phyloP scores from a whole-genome alignment of 352 stramenopile genomes.

The Pythium insidiosum region DNA sequence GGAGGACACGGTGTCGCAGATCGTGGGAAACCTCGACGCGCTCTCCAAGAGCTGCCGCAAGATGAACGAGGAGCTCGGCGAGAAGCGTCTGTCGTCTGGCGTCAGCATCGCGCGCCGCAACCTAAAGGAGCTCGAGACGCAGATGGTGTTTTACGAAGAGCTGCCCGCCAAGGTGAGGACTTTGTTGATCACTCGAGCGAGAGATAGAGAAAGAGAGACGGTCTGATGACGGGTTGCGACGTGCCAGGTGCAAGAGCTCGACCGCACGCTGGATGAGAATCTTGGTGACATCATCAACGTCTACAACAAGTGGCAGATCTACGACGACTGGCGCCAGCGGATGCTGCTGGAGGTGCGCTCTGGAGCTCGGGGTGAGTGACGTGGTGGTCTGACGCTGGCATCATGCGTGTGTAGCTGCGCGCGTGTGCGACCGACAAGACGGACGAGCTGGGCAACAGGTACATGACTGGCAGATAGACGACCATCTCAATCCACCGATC shows the following conservation, averaged over 20 bases:
- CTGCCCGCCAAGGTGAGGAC: slow-evolving; percentile 41
- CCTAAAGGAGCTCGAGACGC: slow-evolving; percentile 66
- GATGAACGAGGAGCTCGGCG: slow-evolving; percentile 80
- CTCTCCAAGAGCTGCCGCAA: slow-evolving; percentile 54
- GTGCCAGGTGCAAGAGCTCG: slow-evolving; percentile 21
- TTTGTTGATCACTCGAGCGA: not conserved
- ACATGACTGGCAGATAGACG: not conserved
- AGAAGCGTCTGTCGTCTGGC: slow-evolving; percentile 71
- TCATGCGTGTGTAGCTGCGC: slow-evolving; percentile 27
- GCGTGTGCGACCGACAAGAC: slow-evolving; percentile 45
- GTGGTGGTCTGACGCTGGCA: too few species aligned
- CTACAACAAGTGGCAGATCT: slow-evolving; percentile 61
- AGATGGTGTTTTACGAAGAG: slow-evolving; percentile 82
- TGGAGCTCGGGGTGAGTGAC: too few species aligned
- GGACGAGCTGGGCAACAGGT: slow-evolving; percentile 71
- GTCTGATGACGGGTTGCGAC: not conserved
- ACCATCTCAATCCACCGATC: too few species aligned
- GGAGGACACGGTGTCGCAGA: slow-evolving; percentile 48
- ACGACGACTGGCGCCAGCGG: slow-evolving; percentile 79
- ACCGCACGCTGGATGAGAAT: slow-evolving; percentile 31
- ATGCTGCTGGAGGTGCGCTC: slow-evolving; percentile 69
- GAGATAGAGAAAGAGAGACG: not conserved
- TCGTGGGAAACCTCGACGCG: slow-evolving; percentile 47
- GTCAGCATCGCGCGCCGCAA: slow-evolving; percentile 79
- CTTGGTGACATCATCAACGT: slow-evolving; percentile 46